phyloP scores from a whole-genome alignment of 768 basidiomycete genomes.

The Chalciporus pseudorubinellus region DNA sequence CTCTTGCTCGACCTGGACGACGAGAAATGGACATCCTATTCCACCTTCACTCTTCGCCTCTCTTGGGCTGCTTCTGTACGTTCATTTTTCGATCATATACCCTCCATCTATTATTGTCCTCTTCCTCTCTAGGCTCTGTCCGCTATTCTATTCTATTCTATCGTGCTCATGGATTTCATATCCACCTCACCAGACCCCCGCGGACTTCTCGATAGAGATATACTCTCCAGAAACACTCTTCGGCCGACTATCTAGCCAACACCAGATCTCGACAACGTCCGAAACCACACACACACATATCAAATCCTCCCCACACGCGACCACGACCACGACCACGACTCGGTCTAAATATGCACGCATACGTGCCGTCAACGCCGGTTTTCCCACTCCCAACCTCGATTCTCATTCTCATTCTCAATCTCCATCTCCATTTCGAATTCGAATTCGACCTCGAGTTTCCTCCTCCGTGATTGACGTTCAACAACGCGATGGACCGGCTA shows the following conservation, averaged over 20 bases:
- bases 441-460: neutral
- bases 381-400: constrained; percentile 39
- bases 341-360: constrained; percentile 57
- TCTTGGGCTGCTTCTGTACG: constrained; percentile 59
- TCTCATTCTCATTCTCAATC: too few relatives aligned
- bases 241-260: constrained; percentile 13
- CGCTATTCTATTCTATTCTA: neutral
- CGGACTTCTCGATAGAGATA: constrained; percentile 41
- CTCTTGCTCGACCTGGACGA: constrained; percentile 44
- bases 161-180: constrained; percentile 1
- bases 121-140: neutral
- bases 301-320: constrained; percentile 2
- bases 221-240: constrained; percentile 36
- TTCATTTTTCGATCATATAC: constrained; percentile 5
- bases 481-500: constrained; percentile 16
- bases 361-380: constrained; percentile 50
- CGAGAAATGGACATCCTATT: constrained; percentile 38
- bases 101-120: neutral
- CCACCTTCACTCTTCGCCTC: constrained; percentile 49
- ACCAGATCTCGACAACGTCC: constrained; percentile 2
- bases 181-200: constrained; percentile 38
- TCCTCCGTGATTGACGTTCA: neutral
- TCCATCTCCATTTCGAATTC: too few relatives aligned
- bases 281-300: neutral
- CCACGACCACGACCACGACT: too few relatives aligned